Conservation (phyloP, 257 asterid genomes). For the Ballota nigra region DNA sequence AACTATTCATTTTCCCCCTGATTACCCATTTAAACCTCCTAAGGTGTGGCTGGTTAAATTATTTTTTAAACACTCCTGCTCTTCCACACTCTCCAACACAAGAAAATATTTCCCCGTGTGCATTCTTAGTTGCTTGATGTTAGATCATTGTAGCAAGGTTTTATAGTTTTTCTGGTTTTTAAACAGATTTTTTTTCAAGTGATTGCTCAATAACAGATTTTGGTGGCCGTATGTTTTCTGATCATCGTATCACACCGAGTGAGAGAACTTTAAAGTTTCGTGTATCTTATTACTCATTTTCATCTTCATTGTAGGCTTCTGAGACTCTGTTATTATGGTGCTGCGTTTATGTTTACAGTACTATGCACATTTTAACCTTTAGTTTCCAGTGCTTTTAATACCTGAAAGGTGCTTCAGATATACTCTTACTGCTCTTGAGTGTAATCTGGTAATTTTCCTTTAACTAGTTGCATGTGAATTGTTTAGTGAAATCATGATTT, state of each 20-base stretch:
- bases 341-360: neutral
- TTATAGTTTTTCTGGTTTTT: neutral
- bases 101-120: neutral
- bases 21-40: conserved; percentile 69
- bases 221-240: neutral
- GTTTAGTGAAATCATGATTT: neutral
- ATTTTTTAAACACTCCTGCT: neutral
- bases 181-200: neutral
- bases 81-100: neutral
- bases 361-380: neutral
- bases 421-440: neutral
- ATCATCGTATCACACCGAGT: neutral
- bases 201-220: neutral
- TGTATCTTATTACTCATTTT: neutral
- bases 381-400: neutral
- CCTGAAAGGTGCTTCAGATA: neutral
- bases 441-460: neutral
- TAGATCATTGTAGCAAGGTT: neutral
- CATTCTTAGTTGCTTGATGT: conserved; percentile 4
- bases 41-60: conserved; percentile 40
- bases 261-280: neutral
- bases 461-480: neutral
- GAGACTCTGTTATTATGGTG: neutral
- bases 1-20: conserved; percentile 66
- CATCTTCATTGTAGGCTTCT: neutral